Evolutionary conservation across 208 protist genomes (phyloP), one percentile per base, ranked within the genome.

Genomic region (Leishmania guyanensis): DNA sequence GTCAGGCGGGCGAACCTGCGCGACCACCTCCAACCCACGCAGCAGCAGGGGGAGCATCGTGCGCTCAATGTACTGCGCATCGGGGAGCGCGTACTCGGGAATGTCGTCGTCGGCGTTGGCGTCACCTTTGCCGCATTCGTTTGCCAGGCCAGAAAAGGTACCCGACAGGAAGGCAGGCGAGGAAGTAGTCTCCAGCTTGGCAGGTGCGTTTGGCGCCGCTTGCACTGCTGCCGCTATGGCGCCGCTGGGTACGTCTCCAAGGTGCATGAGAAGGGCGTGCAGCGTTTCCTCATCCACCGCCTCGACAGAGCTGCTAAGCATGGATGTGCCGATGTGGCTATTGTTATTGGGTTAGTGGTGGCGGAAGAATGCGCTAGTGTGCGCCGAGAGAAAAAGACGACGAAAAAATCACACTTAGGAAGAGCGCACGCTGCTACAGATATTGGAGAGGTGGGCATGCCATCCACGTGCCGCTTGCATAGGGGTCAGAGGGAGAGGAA

Each of bases 31-130:
- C 53, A 97, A 69, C 29, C 90, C 94, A 43, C 89, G 92, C 75
- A 97, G 79, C 66, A 97, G 86, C 36, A 97, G 79, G 33, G 94
- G 93, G 10, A 96, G 72, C 36, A 96, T 73, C 3, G 93, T 95
- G 48, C 86, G 82, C 84, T 97, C 94, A 26, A 97, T 73, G 85
- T 96, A 97, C 70, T 81, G 75, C 78, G 92, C 81, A 74, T 94
- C 91, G 4, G 94, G 93, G 68, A 96, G 84, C 8, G 91, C 89
- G 70, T 95, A 94, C 48, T 93, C 77, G 20, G 93, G 92, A 17
- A 95, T 75, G 33, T 54, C 80, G 26, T 68, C 58, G 17, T 39
- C 17, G 26, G 56, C 20, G 2, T 36, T 20, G 73, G 17, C n/a
- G 54, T 26, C 12, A 53, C 16, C n/a, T 64, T 53, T 60, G n/a